Evolutionary conservation across 345 rosid species (phyloP).

Genomic region (Jatropha curcas): DNA sequence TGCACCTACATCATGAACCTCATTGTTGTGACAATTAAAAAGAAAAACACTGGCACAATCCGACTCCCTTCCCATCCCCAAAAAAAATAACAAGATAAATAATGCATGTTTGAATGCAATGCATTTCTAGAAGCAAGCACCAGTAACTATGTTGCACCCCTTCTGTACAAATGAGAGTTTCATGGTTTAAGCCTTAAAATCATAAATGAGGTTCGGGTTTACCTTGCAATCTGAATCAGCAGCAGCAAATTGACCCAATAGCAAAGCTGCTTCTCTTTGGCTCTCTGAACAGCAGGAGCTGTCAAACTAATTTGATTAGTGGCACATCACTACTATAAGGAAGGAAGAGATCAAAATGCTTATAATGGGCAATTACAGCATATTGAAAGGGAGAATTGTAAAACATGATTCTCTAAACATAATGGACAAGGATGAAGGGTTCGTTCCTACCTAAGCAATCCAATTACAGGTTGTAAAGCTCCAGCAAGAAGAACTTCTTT

Average conservation of each 20-base stretch:
- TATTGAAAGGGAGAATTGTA: not conserved
- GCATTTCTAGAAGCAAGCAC: not conserved
- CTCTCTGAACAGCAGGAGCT: slow-evolving; percentile 72
- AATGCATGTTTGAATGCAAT: not conserved
- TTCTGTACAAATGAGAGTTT: not conserved
- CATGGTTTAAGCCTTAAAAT: not conserved
- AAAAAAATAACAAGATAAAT: no score
- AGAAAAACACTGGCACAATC: not conserved
- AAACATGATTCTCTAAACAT: not conserved
- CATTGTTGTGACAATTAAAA: slow-evolving; percentile 7
- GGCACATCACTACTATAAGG: not conserved
- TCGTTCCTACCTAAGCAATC: slow-evolving; percentile 57
- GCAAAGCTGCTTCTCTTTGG: slow-evolving; percentile 75
- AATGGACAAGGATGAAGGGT: not conserved
- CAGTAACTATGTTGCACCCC: not conserved
- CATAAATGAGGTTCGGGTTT: slow-evolving; percentile 12
- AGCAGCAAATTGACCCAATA: slow-evolving; percentile 81
- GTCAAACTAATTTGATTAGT: slow-evolving; percentile 15
- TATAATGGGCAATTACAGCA: not conserved
- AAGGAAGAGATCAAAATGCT: slow-evolving; percentile 3
- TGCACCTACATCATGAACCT: slow-evolving; percentile 59
- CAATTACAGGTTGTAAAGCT: slow-evolving; percentile 79
- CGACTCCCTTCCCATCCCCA: no score
- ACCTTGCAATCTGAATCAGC: slow-evolving; percentile 85
- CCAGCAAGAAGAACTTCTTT: slow-evolving; percentile 70